phyloP scores from a whole-genome alignment of 2,329 filamentous ascomycete species.

The Phyllosticta paracitricarpa region DNA sequence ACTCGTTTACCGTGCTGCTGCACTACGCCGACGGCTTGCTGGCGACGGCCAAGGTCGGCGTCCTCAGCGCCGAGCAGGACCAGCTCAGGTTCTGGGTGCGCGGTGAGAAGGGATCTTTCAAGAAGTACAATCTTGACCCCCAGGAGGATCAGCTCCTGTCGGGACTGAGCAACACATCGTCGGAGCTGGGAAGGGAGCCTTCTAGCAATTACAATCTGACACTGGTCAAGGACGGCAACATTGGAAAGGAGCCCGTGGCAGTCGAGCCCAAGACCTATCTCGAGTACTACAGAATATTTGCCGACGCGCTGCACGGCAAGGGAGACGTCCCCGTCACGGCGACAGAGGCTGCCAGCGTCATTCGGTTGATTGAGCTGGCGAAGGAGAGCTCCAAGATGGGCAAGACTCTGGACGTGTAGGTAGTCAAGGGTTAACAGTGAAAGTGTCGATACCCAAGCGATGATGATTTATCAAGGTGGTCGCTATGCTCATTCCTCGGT shows the following conservation, averaged over 20 bases:
- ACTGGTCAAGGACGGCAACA: conserved; percentile 43
- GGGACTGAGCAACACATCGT: conserved; percentile 51
- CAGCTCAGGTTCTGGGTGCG: conserved; percentile 71
- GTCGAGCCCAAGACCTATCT: conserved; percentile 54
- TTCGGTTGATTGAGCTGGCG: conserved; percentile 47
- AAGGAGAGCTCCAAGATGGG: conserved; percentile 43
- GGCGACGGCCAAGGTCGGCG: conserved; percentile 59
- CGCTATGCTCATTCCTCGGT: neutral
- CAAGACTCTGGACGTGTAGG: conserved; percentile 31
- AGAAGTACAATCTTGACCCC: conserved; percentile 60
- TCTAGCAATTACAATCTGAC: conserved; percentile 51
- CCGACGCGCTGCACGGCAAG: conserved; percentile 42
- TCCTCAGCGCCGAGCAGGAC: conserved; percentile 56
- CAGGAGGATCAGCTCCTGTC: conserved; percentile 65
- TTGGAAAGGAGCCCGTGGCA: conserved; percentile 38
- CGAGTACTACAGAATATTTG: conserved; percentile 53
- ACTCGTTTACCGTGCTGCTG: conserved; percentile 52
- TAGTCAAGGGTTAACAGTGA: neutral
- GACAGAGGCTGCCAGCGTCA: conserved; percentile 42
- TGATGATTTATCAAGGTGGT: neutral
- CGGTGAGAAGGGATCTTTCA: conserved; percentile 64
- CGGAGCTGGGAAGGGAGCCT: conserved; percentile 55
- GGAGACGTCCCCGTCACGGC: conserved; percentile 45
- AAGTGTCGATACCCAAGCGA: neutral
- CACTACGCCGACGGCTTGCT: conserved; percentile 53